Conservation (phyloP, 768 basidiomycete genomes). For the Trametes cingulata region DNA sequence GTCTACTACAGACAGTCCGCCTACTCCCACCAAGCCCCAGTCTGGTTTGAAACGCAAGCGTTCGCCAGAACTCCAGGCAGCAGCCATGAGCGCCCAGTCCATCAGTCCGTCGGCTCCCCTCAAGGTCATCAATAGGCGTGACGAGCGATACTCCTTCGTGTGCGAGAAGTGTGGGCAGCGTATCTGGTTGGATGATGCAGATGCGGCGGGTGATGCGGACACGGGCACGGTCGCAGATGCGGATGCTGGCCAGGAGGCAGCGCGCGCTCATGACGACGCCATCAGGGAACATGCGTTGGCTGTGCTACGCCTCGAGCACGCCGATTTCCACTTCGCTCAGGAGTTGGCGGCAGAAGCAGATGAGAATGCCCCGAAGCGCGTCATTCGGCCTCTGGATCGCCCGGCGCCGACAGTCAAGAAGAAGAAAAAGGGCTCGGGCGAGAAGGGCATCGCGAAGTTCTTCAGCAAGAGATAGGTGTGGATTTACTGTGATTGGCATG, state of each 20-base stretch:
- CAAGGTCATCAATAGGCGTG: background rate
- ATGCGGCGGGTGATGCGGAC: slow-evolving; percentile 15
- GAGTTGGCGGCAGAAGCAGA: slow-evolving; percentile 58
- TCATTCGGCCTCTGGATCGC: slow-evolving; percentile 24
- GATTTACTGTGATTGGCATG: background rate
- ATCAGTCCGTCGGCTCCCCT: background rate
- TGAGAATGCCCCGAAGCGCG: slow-evolving; percentile 24
- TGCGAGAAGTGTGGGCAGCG: slow-evolving; percentile 60
- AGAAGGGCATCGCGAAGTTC: slow-evolving; percentile 50
- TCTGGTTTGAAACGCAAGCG: slow-evolving; percentile 14
- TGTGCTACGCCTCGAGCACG: slow-evolving; percentile 66
- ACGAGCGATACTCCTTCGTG: slow-evolving; percentile 42
- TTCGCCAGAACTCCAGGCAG: background rate
- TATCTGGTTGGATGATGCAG: slow-evolving; percentile 37
- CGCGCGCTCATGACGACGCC: slow-evolving; percentile 24
- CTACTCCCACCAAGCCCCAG: slow-evolving; percentile 4
- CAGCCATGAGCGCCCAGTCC: background rate
- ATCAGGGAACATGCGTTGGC: slow-evolving; percentile 39
- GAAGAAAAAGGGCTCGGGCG: slow-evolving; percentile 33
- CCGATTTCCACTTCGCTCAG: slow-evolving; percentile 87
- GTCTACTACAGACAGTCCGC: background rate
- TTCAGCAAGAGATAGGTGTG: slow-evolving; percentile 36
- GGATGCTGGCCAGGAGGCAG: slow-evolving; percentile 32
- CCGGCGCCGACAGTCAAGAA: slow-evolving; percentile 24
- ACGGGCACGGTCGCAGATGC: slow-evolving; percentile 20